Evolutionary conservation across 208 protist species (phyloP), one percentile per base, ranked within the genome.

Genomic region (Crithidia expoeki): DNA sequence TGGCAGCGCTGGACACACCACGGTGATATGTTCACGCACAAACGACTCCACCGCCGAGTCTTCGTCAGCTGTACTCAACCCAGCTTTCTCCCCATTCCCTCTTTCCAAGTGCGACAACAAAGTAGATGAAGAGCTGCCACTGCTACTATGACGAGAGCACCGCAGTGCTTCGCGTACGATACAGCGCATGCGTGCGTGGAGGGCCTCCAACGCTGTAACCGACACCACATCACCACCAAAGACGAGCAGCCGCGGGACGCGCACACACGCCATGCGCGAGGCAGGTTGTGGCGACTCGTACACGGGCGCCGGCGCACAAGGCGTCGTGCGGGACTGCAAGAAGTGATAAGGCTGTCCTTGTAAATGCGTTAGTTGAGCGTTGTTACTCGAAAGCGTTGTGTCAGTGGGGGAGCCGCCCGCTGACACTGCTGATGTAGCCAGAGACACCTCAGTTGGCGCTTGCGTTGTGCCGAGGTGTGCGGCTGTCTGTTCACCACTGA

Each of bases 191-290:
- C 87, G 86, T 44, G 81, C 69, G 76, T 91, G 82, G 19, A 96
- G 72, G 1, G 86, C 87, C 61, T 88, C 79, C 3, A 96, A 83
- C 1, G 83, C 84, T 0, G 85, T 84, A 17, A 93, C 71, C 1
- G 86, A 93, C 21, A 96, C 91, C 16, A 84, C 71, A 55, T 94
- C 91, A 0, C 91, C 91, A 36, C 91, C 91, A 75, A 96, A 93
- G 74, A 96, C 89, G 30, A 96, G 77, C 9, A 96, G 34, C 4
- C 85, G 85, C 3, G 85, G 85, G 11, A 90, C 47, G 23, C 80
- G 83, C 27, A 85, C 77, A 21, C 53, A 76, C 50, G 46, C 51
- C n/a, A 36, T 44, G 63, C 32, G 59, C 1, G 70, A 21, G 1
- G 50, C 36, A 4, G 32, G 42, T 9, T 23, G 50, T 28, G 19